phyloP scores from a whole-genome alignment of 1,139 yeast genomes.

The Suhomyces terraborum region DNA sequence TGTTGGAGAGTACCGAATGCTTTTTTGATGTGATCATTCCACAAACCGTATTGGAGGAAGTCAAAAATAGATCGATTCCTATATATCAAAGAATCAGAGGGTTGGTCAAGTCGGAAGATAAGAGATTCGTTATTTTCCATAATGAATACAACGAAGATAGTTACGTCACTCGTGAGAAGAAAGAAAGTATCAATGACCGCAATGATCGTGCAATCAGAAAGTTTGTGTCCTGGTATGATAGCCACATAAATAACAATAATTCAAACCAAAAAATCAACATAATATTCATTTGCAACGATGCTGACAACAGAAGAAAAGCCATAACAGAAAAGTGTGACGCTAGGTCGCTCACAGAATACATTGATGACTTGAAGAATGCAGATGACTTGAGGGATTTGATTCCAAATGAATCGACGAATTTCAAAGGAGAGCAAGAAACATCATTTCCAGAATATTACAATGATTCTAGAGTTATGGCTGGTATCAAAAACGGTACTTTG shows the following conservation, averaged over 20 bases:
- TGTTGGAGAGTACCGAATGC: conserved; percentile 74
- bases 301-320: conserved; percentile 64
- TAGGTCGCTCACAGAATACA: conserved; percentile 62
- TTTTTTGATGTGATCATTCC: conserved; percentile 91
- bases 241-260: conserved; percentile 54
- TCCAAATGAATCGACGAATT: conserved; percentile 52
- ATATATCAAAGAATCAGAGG: conserved; percentile 82
- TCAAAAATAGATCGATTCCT: conserved; percentile 83
- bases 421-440: conserved; percentile 43
- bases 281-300: conserved; percentile 77
- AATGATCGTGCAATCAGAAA: conserved; percentile 89
- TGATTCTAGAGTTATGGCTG: conserved; percentile 84
- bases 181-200: conserved; percentile 83
- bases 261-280: conserved; percentile 50
- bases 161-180: conserved; percentile 58
- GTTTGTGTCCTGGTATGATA: conserved; percentile 69
- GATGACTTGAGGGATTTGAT: conserved; percentile 78
- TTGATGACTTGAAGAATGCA: conserved; percentile 72
- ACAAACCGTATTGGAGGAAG: conserved; percentile 93
- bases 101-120: conserved; percentile 73
- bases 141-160: conserved; percentile 85
- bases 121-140: conserved; percentile 88
- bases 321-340: conserved; percentile 54
- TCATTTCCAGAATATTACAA: conserved; percentile 79
- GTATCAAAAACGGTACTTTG: conserved; percentile 81